A percentile compares a stretch with the other conserved stretches of the same genome.
Conservation (phyloP, 306 rosid genomes). For the Erythrophleum fordii region DNA sequence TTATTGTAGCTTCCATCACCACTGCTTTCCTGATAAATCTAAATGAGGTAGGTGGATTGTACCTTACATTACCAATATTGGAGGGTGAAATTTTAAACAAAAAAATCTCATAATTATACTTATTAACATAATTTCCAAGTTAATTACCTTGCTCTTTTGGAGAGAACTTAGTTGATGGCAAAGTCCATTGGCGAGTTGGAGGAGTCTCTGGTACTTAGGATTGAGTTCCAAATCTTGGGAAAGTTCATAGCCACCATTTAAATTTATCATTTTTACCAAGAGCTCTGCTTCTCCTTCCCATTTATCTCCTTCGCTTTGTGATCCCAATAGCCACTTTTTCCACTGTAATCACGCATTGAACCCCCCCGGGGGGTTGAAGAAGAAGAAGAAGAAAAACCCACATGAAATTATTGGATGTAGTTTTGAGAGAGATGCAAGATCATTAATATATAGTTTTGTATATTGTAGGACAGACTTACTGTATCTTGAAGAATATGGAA, state of each 20-base stretch:
- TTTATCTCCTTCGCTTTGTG: conserved; percentile 47
- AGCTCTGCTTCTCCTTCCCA: conserved; percentile 50
- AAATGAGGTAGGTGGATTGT: not conserved
- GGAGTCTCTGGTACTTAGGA: conserved; percentile 41
- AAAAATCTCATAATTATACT: not conserved
- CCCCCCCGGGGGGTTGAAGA: no score
- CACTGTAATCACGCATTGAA: conserved; percentile 38
- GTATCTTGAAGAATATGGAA: not conserved
- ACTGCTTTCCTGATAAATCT: conserved; percentile 25
- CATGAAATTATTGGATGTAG: not conserved
- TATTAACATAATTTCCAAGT: not conserved
- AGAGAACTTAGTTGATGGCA: conserved; percentile 48
- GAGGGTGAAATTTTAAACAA: not conserved
- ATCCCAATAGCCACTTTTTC: conserved; percentile 57
- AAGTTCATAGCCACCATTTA: conserved; percentile 47
- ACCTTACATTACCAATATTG: not conserved
- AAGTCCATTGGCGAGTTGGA: conserved; percentile 49
- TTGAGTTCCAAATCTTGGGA: conserved; percentile 33
- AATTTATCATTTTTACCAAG: conserved; percentile 52
- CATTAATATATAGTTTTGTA: no score
- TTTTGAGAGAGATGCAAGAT: not conserved
- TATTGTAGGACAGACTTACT: not conserved
- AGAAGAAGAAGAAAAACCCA: no score
- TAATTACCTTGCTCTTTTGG: conserved; percentile 39
- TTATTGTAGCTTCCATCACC: conserved; percentile 29